Evolutionary conservation across 1,139 yeast species (phyloP).

Genomic region (Pneumocystis jirovecii): DNA sequence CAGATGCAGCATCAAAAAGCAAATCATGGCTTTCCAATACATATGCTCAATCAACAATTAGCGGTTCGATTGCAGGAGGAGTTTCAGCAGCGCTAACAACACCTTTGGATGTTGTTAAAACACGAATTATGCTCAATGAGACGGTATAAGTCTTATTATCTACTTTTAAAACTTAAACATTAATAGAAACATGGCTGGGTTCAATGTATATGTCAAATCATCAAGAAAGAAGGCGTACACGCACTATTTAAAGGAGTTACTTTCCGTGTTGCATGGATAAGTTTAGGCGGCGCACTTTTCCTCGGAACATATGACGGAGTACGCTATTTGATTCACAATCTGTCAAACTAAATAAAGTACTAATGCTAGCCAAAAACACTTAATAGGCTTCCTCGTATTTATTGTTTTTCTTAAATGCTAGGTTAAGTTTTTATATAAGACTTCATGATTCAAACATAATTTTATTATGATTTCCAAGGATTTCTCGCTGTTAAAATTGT

Average conservation of each 20-base stretch:
- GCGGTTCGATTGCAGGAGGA: constrained; percentile 93
- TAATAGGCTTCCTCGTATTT: not conserved
- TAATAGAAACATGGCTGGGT: constrained; percentile 33
- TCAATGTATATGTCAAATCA: constrained; percentile 34
- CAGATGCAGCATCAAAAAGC: not conserved
- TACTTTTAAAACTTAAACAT: constrained; percentile 20
- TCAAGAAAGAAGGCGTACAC: constrained; percentile 47
- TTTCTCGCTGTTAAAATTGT: not conserved
- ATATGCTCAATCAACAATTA: constrained; percentile 70
- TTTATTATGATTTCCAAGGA: not conserved
- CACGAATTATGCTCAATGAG: constrained; percentile 64
- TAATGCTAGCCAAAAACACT: not conserved
- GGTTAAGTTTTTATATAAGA: not conserved
- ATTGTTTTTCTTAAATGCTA: not conserved
- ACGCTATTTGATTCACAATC: not conserved
- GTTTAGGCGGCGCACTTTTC: constrained; percentile 96
- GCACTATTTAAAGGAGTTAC: constrained; percentile 77
- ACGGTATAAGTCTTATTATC: not conserved
- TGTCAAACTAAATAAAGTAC: not conserved
- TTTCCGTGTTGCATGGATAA: constrained; percentile 92
- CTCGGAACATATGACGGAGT: constrained; percentile 83
- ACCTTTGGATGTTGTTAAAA: constrained; percentile 83
- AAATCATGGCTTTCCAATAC: constrained; percentile 19
- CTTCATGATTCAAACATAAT: not conserved
- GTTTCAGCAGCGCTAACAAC: constrained; percentile 88